phyloP scores from a whole-genome alignment of 73 alveolate species.

The Paramecium sonneborni region DNA sequence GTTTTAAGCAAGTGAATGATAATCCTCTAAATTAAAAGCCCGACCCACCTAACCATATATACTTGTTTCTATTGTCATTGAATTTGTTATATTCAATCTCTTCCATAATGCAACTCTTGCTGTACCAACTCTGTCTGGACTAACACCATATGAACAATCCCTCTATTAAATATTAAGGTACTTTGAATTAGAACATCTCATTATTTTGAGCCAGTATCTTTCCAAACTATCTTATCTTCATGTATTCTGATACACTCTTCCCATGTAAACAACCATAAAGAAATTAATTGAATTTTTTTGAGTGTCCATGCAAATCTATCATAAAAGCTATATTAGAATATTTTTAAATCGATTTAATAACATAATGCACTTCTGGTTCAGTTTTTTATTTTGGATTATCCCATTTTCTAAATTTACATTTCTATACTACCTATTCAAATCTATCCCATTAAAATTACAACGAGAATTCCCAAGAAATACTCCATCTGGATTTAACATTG shows the following conservation, averaged over 20 bases:
- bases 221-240: constrained; percentile 10
- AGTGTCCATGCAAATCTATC: constrained; percentile 97
- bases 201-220: neutral
- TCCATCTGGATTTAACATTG: constrained; percentile 98
- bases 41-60: constrained; percentile 84
- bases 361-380: constrained; percentile 85
- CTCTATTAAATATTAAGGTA: constrained; percentile 5
- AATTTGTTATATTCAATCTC: constrained; percentile 84
- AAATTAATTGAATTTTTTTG: constrained; percentile 90
- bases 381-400: constrained; percentile 83
- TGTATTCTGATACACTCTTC: constrained; percentile 10
- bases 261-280: constrained; percentile 85
- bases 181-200: constrained; percentile 13
- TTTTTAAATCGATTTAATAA: neutral
- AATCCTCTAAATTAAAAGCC: constrained; percentile 2
- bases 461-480: constrained; percentile 96
- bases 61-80: constrained; percentile 93
- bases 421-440: constrained; percentile 75
- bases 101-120: constrained; percentile 94
- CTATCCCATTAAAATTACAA: constrained; percentile 92
- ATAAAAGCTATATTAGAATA: constrained; percentile 26
- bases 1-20: neutral
- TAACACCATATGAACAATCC: constrained; percentile 54
- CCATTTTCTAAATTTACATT: constrained; percentile 80
- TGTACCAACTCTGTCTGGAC: constrained; percentile 74